These are phyloP conservation scores for Alternaria novae-zelandiae DNA, from an alignment of 2,329 filamentous ascomycete species.

Conservation along the genomic window DNA sequence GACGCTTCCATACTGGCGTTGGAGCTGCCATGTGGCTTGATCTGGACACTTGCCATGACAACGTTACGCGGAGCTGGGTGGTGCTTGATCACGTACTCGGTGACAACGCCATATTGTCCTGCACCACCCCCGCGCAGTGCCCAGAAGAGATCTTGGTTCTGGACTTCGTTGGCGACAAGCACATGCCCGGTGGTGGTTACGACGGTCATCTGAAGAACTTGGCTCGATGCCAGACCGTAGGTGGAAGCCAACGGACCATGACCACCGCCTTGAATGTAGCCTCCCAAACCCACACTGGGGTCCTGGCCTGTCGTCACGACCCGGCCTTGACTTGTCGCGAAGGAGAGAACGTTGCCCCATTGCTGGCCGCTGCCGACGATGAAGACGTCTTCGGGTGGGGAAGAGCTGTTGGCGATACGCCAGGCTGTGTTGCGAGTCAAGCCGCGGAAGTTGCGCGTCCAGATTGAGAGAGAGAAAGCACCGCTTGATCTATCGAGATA, in stretches of 20 bases:
- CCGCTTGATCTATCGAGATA: not conserved
- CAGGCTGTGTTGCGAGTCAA: not conserved
- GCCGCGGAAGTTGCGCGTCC: not conserved
- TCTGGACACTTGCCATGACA: constrained; percentile 4
- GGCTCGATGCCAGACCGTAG: constrained; percentile 36
- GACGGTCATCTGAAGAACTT: constrained; percentile 18
- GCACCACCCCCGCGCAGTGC: constrained; percentile 19
- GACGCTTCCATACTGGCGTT: not conserved
- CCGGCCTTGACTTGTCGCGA: not conserved
- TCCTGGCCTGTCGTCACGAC: constrained; percentile 10
- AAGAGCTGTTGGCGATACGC: not conserved
- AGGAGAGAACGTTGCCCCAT: not conserved
- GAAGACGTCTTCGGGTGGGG: not conserved
- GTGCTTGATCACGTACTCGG: constrained; percentile 9
- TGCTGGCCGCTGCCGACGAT: not conserved
- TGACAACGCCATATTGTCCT: constrained; percentile 21
- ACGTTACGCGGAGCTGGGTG: constrained; percentile 13
- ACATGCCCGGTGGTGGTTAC: constrained; percentile 14
- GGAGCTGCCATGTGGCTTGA: not conserved
- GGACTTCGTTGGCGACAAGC: constrained; percentile 12
- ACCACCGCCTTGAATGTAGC: constrained; percentile 54
- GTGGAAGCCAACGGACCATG: constrained; percentile 57
- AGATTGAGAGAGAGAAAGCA: not conserved
- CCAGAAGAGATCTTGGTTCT: constrained; percentile 25
- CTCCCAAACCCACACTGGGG: constrained; percentile 54